Evolutionary conservation across 1,139 yeast species (phyloP).

Genomic region (Scheffersomyces insectosa): DNA sequence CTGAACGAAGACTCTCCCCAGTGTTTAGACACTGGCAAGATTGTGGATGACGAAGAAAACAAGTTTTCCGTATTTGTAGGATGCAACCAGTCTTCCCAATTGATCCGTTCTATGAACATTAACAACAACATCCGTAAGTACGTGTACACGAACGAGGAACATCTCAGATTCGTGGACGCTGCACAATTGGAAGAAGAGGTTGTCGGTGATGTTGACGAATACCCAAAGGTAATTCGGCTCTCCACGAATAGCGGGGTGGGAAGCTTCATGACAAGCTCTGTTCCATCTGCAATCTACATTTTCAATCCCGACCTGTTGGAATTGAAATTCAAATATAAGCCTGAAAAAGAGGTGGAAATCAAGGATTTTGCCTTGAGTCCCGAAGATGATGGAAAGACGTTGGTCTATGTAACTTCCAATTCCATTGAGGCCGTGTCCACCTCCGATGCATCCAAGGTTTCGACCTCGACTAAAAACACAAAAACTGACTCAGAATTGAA

Average conservation of each 20-base stretch:
- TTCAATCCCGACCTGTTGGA: conserved; percentile 59
- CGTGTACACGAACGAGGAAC: conserved; percentile 55
- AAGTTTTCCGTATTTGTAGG: conserved; percentile 64
- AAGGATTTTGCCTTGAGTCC: conserved; percentile 36
- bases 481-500: conserved; percentile 27
- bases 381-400: conserved; percentile 46
- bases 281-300: conserved; percentile 59
- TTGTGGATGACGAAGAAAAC: conserved; percentile 25
- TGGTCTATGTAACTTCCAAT: conserved; percentile 57
- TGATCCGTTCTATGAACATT: conserved; percentile 55
- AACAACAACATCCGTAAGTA: conserved; percentile 77
- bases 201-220: conserved; percentile 44
- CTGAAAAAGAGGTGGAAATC: conserved; percentile 32
- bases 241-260: conserved; percentile 58
- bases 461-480: conserved; percentile 26
- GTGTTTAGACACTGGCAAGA: conserved; percentile 54
- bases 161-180: conserved; percentile 60
- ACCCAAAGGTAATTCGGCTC: conserved; percentile 58
- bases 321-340: conserved; percentile 35
- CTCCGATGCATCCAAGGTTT: conserved; percentile 41
- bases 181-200: conserved; percentile 49
- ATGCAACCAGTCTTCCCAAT: conserved; percentile 65
- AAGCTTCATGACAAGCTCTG: conserved; percentile 61
- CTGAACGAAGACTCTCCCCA: conserved; percentile 75
- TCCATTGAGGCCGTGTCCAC: conserved; percentile 56